phyloP scores from a whole-genome alignment of 1,284 basidiomycete species.

The Blastosporella zonata region DNA sequence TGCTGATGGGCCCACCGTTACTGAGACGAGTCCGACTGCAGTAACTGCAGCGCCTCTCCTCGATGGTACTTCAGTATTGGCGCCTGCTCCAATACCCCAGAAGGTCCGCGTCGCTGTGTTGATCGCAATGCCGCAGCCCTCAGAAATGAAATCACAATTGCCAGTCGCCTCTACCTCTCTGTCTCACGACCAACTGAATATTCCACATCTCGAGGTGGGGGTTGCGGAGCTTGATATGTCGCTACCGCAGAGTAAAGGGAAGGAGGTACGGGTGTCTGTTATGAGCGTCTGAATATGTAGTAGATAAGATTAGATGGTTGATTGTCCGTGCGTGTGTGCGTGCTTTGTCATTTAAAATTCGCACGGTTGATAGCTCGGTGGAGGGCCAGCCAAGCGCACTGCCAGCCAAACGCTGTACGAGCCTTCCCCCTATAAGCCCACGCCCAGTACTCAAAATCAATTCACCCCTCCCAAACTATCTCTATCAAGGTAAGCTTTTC shows the following conservation, averaged over 20 bases:
- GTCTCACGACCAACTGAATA: no score
- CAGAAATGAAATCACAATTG: no score
- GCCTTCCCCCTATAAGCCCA: slow-evolving; percentile 5
- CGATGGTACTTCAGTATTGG: not conserved
- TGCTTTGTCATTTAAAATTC: slow-evolving; percentile 1
- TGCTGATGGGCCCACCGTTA: not conserved
- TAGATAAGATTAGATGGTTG: slow-evolving; percentile 5
- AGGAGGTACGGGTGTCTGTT: no score
- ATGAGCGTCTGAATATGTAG: no score
- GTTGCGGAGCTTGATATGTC: no score
- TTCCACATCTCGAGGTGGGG: no score
- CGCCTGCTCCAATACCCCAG: not conserved
- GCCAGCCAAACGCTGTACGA: slow-evolving; percentile 6
- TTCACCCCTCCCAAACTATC: no score
- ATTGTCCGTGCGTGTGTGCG: slow-evolving; percentile 11
- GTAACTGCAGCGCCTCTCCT: not conserved
- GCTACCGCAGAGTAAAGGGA: no score
- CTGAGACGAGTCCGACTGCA: not conserved
- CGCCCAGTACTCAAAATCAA: slow-evolving; percentile 4
- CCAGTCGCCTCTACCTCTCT: no score
- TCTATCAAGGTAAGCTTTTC: not conserved
- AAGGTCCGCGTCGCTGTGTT: not conserved
- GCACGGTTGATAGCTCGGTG: slow-evolving; percentile 9
- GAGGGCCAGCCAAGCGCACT: not conserved
- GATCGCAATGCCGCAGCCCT: not conserved